Base-by-base conservation (phyloP, 1,284 basidiomycete genomes). In the Tilletia indica region DNA sequence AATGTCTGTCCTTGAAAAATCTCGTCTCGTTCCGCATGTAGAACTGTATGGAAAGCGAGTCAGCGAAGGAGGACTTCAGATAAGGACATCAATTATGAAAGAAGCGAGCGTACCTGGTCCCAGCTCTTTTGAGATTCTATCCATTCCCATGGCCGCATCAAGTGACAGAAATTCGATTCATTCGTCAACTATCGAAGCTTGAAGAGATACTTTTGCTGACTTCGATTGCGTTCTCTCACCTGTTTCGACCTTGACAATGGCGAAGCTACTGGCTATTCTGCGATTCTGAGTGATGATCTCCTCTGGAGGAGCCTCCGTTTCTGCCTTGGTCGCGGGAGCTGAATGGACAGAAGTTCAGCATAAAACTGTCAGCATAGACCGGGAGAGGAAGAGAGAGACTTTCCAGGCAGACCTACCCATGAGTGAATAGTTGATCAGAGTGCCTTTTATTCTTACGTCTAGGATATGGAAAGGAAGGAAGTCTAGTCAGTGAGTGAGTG, bases 1-100 rank as follows among this genome's bases (percentile, higher is more conserved):
- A 86, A 68, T 85, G 82, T 3, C 85, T 77, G 54, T 85, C 80
- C 69, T 85, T 85, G 78, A 85, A 86, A 71, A 86, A 86, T 16
- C 73, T 74, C 47, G 49, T 63, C 63, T 76, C 73, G 66, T 82
- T 79, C 38, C 73, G 73, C 68, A 84, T 84, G 76, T 85, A 85
- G 70, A 85, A 85, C 48, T 63, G 21, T 16, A 34, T 8, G n/a
- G 4, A 31, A n/a, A 54, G 25, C 51, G 51, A 31, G 19, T 54
- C 51, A 54, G 25, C 51, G 51, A 19, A 31, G 48, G 9, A 54
- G 51, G 19, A 54, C 19, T 8, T 3, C 2, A 2, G 25, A 31
- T 31, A 31, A 31, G 25, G 25, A 31, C 25, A 31, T 31, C 25
- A 1, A n/a, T 21, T 54, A 9, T 54, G 4, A 31, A 31, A 31